Evolutionary conservation across 2,329 filamentous ascomycete species (phyloP).

Genomic region (Aspergillus bombycis): DNA sequence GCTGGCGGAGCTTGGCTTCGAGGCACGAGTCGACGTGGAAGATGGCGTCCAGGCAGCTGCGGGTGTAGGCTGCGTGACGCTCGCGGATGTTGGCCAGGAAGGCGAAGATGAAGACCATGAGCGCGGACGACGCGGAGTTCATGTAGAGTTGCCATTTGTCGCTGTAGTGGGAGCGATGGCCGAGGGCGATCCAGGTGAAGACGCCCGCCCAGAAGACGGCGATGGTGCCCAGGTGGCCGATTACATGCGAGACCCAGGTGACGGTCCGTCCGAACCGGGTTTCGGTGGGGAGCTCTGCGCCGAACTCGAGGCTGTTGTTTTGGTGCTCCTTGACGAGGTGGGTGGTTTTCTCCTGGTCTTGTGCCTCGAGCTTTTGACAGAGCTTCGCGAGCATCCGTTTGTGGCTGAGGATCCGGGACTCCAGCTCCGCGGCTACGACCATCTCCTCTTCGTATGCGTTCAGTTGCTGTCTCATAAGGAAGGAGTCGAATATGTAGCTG

Average conservation of each 20-base stretch:
- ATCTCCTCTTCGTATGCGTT: conserved; percentile 18
- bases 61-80: conserved; percentile 21
- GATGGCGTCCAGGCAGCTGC: conserved; percentile 20
- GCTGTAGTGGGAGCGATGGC: neutral
- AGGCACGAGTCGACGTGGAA: conserved; percentile 21
- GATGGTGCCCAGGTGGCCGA: conserved; percentile 7
- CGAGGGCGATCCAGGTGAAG: conserved; percentile 8
- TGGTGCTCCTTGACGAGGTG: neutral
- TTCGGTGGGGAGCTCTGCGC: conserved; percentile 33
- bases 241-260: neutral
- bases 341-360: neutral
- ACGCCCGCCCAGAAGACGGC: conserved; percentile 3
- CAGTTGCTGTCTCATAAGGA: conserved; percentile 32
- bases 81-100: conserved; percentile 28
- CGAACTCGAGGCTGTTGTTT: conserved; percentile 17
- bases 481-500: conserved; percentile 31
- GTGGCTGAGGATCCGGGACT: conserved; percentile 15
- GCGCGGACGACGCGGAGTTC: conserved; percentile 48
- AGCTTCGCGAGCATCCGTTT: conserved; percentile 6
- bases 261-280: neutral
- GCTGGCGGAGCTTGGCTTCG: conserved; percentile 5
- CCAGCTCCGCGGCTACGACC: conserved; percentile 17
- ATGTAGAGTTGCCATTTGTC: conserved; percentile 18
- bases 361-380: neutral
- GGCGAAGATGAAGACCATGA: conserved; percentile 44